phyloP scores from a whole-genome alignment of 306 rosid genomes.

The Ormosia emarginata region DNA sequence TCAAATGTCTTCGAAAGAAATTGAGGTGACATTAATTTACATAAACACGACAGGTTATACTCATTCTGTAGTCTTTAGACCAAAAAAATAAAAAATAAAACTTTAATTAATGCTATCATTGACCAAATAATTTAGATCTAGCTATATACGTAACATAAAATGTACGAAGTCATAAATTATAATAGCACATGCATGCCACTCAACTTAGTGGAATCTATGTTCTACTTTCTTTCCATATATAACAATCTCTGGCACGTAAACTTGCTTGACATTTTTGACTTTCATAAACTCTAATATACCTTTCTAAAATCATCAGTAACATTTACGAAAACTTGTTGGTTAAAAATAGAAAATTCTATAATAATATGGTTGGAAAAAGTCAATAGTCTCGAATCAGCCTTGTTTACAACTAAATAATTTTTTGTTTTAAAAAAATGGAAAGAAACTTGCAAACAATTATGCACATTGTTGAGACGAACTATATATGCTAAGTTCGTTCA shows the following conservation, averaged over 20 bases:
- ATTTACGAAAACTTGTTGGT: background rate
- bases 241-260: background rate
- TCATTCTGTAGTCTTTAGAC: background rate
- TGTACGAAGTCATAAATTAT: background rate
- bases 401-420: background rate
- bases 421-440: background rate
- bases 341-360: background rate
- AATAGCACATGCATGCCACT: background rate
- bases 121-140: background rate
- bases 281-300: background rate
- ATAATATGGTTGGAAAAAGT: background rate
- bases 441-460: background rate
- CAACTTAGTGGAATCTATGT: background rate
- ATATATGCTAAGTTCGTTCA: background rate
- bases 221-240: background rate
- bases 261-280: background rate
- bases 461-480: background rate
- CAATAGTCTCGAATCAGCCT: background rate
- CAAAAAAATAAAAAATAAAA: too few species aligned
- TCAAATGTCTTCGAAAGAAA: too few species aligned
- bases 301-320: background rate
- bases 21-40: background rate
- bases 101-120: too few species aligned
- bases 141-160: background rate
- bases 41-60: background rate